Conservation (phyloP, 176 grass and related monocot genomes). For the Oryza meridionalis region DNA sequence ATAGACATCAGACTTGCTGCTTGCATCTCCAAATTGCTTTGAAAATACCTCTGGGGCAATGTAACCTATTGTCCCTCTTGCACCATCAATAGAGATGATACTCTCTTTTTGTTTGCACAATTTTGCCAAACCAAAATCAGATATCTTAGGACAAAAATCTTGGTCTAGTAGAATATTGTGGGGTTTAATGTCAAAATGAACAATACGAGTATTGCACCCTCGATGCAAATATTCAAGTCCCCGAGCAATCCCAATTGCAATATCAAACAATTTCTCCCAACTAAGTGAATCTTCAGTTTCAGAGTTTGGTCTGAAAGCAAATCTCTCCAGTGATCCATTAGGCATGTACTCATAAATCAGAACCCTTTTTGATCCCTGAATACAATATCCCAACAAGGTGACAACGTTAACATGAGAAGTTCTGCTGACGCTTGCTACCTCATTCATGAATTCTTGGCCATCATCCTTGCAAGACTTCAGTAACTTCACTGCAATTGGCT, state of each 20-base stretch:
- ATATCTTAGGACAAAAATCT: slow-evolving; percentile 48
- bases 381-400: slow-evolving; percentile 46
- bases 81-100: slow-evolving; percentile 32
- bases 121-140: slow-evolving; percentile 50
- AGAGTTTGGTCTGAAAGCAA: slow-evolving; percentile 3
- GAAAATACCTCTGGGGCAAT: slow-evolving; percentile 40
- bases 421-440: slow-evolving; percentile 47
- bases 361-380: slow-evolving; percentile 49
- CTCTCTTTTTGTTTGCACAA: slow-evolving; percentile 32
- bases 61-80: slow-evolving; percentile 47
- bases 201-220: slow-evolving; percentile 46
- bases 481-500: slow-evolving; percentile 38
- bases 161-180: slow-evolving; percentile 43
- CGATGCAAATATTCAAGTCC: slow-evolving; percentile 45
- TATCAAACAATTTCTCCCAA: slow-evolving; percentile 53
- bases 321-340: slow-evolving; percentile 53
- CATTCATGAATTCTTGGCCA: slow-evolving; percentile 55
- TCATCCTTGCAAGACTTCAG: slow-evolving; percentile 36
- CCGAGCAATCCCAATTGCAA: slow-evolving; percentile 48
- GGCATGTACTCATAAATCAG: slow-evolving; percentile 60
- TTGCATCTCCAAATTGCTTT: slow-evolving; percentile 37
- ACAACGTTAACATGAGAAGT: slow-evolving; percentile 60
- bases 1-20: slow-evolving; percentile 64
- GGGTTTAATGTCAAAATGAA: slow-evolving; percentile 54
- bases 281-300: background rate